Conservation (phyloP, 129 eudicot genomes). For the Daucus carota region DNA sequence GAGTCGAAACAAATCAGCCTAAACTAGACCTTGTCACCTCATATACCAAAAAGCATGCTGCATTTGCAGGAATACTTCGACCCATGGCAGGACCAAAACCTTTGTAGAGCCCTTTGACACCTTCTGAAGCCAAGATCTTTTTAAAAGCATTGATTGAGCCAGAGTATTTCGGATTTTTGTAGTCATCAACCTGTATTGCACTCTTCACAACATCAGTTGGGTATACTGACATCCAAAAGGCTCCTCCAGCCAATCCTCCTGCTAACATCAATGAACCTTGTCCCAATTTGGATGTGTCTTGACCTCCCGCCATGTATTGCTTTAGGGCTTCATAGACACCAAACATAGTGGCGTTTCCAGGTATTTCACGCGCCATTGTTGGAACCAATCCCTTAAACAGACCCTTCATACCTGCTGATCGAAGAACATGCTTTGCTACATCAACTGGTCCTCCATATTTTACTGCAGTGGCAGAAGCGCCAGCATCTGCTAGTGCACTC, state of each 20-base stretch:
- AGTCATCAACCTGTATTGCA: conserved; percentile 83
- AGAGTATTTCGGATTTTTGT: conserved; percentile 66
- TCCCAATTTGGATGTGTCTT: conserved; percentile 69
- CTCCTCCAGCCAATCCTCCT: conserved; percentile 86
- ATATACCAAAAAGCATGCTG: conserved; percentile 91
- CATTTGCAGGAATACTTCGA: conserved; percentile 91
- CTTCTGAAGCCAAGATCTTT: conserved; percentile 68
- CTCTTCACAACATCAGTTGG: conserved; percentile 97
- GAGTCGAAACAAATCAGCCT: conserved; percentile 32
- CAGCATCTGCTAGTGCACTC: conserved; percentile 53
- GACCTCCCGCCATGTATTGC: conserved; percentile 78
- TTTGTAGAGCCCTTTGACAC: conserved; percentile 74
- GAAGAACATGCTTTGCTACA: conserved; percentile 73
- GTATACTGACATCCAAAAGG: conserved; percentile 72
- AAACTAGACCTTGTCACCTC: conserved; percentile 81
- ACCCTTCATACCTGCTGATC: conserved; percentile 69
- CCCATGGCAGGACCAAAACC: conserved; percentile 98
- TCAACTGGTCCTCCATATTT: conserved; percentile 84
- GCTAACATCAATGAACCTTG: conserved; percentile 70
- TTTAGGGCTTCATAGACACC: conserved; percentile 80
- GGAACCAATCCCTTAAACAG: conserved; percentile 77
- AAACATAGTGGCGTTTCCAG: conserved; percentile 85
- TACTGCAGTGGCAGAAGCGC: conserved; percentile 35
- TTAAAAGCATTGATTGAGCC: conserved; percentile 73
- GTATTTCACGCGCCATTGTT: conserved; percentile 87